phyloP scores from a whole-genome alignment of 2,329 filamentous ascomycete species.

The Fusarium goolgardi region DNA sequence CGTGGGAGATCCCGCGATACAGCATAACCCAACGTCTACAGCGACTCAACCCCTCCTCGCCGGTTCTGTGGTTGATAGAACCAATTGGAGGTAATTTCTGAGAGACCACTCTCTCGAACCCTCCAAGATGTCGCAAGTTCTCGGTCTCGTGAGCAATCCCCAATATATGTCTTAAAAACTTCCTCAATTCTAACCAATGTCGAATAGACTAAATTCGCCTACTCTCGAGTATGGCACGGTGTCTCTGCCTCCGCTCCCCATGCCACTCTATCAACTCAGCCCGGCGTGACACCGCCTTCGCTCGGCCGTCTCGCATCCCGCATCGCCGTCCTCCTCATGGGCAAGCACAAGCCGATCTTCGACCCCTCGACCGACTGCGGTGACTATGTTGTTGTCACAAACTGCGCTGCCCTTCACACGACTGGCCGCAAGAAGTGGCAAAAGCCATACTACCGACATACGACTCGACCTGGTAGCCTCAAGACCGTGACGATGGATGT shows the following conservation, averaged over 20 bases:
- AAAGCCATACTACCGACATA: conserved; percentile 97
- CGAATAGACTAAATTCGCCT: conserved; percentile 88
- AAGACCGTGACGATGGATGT: conserved; percentile 93
- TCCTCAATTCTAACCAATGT: conserved; percentile 26
- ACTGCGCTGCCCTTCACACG: conserved; percentile 85
- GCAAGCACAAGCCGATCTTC: conserved; percentile 98
- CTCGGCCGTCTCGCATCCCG: conserved; percentile 89
- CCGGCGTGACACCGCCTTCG: conserved; percentile 74
- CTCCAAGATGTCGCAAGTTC: conserved; percentile 78
- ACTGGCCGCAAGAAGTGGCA: conserved; percentile 93
- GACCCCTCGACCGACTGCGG: conserved; percentile 98
- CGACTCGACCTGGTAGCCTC: conserved; percentile 87
- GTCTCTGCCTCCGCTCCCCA: conserved; percentile 77
- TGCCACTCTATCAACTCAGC: conserved; percentile 68
- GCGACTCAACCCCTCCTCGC: conserved; percentile 19
- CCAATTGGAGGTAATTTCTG: conserved; percentile 26
- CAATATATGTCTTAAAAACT: conserved; percentile 13
- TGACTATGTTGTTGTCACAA: conserved; percentile 96
- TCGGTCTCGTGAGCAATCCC: conserved; percentile 72
- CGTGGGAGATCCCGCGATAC: conserved; percentile 38
- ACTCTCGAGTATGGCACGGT: conserved; percentile 95
- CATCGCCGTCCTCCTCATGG: conserved; percentile 91
- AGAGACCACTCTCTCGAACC: conserved; percentile 37
- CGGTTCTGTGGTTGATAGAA: conserved; percentile 21
- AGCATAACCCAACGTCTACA: conserved; percentile 37